Conservation (phyloP, 225 moss, liverwort and hornwort species). For the Pseudisothecium myosuroides region DNA sequence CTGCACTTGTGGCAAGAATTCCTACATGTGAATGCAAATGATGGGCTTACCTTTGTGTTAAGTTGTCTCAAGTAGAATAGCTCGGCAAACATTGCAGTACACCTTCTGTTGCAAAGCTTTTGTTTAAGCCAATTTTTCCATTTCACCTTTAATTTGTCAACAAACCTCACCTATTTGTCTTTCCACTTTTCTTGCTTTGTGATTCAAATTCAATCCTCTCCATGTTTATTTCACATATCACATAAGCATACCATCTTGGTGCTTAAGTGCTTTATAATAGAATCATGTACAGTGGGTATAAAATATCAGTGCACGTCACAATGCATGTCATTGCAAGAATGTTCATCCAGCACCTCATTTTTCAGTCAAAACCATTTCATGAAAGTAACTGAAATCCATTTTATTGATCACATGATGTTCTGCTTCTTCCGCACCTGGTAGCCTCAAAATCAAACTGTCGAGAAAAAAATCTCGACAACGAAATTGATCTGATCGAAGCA, state of each 20-base stretch:
- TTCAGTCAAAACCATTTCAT: background rate
- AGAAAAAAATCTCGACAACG: background rate
- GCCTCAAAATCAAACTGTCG: background rate
- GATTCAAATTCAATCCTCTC: background rate
- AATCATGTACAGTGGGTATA: background rate
- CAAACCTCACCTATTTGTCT: background rate
- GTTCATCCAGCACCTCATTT: background rate
- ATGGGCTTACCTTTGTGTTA: background rate
- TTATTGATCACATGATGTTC: background rate
- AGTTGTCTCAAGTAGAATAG: background rate
- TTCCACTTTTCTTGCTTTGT: background rate
- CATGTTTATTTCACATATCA: background rate
- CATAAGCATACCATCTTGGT: no score
- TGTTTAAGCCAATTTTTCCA: background rate
- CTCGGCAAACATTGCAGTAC: background rate
- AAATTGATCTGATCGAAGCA: background rate
- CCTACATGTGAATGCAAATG: background rate
- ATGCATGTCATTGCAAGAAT: background rate
- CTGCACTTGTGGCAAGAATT: background rate
- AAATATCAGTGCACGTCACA: background rate
- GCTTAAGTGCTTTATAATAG: background rate
- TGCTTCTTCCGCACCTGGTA: background rate
- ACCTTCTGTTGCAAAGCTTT: background rate
- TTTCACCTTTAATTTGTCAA: background rate
- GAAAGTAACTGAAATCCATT: background rate